These are phyloP conservation scores for Penicillium occitanis DNA, from an alignment of 2,329 filamentous ascomycete species.

Conservation along the genomic window DNA sequence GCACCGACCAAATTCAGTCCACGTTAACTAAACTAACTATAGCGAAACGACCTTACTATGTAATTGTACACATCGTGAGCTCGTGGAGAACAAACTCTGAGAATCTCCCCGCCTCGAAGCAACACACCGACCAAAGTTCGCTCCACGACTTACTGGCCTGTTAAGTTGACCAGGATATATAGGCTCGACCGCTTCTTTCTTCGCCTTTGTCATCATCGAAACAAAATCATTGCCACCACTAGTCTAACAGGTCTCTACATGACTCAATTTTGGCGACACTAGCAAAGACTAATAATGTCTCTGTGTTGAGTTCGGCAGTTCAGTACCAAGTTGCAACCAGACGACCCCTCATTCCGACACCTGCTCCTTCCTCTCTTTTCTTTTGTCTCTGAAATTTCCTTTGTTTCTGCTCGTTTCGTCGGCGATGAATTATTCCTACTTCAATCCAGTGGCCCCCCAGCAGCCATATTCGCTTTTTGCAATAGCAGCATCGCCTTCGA, in stretches of 20 bases:
- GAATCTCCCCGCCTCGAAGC: too few species aligned
- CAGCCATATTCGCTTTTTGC: slow-evolving; percentile 53
- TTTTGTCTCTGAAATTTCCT: neutral
- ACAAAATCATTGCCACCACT: neutral
- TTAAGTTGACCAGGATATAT: neutral
- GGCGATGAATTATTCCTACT: slow-evolving; percentile 58
- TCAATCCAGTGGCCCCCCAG: slow-evolving; percentile 23
- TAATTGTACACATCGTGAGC: too few species aligned
- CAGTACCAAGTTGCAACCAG: neutral
- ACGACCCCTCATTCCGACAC: neutral
- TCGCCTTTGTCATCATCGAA: neutral
- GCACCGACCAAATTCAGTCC: too few species aligned
- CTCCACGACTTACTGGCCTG: too few species aligned
- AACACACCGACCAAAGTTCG: too few species aligned
- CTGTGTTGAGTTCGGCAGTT: neutral
- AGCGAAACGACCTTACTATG: too few species aligned
- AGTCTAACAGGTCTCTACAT: neutral
- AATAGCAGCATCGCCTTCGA: slow-evolving; percentile 42
- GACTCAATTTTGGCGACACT: neutral
- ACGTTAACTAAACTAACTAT: too few species aligned
- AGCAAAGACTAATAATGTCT: neutral
- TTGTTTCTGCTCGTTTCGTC: neutral
- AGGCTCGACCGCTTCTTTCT: neutral
- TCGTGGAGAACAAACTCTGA: too few species aligned
- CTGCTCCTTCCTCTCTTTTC: neutral